A percentile compares a stretch with the other conserved stretches of the same genome.
These are phyloP conservation scores for Auriscalpium microsporum DNA, from an alignment of 768 basidiomycete genomes.

Conservation along the genomic window DNA sequence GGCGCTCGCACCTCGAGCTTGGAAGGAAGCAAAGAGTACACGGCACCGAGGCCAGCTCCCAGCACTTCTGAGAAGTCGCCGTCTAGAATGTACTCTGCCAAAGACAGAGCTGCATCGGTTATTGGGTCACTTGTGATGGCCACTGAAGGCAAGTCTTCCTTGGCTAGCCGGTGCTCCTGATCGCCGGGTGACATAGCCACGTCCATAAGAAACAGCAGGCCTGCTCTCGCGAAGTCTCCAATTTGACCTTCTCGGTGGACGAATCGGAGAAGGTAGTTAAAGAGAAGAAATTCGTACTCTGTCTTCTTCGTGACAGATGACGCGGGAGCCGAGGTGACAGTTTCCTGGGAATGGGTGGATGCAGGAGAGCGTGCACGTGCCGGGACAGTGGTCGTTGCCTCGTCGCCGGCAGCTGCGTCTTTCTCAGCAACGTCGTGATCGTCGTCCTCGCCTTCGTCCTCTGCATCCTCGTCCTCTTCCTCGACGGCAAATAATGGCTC, in stretches of 20 bases:
- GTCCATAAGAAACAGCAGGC: conserved; percentile 90
- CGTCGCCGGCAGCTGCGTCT: conserved; percentile 9
- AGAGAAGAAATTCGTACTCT: conserved; percentile 92
- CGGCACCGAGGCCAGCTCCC: conserved; percentile 85
- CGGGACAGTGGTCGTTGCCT: conserved; percentile 12
- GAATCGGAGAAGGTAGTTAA: conserved; percentile 92
- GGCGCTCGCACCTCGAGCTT: conserved; percentile 68
- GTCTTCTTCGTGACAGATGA: conserved; percentile 47
- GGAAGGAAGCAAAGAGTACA: conserved; percentile 83
- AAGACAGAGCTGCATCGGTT: conserved; percentile 74
- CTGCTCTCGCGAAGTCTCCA: conserved; percentile 88
- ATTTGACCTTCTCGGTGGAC: conserved; percentile 91
- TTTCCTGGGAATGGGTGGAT: conserved; percentile 53
- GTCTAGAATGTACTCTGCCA: conserved; percentile 90
- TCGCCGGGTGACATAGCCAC: conserved; percentile 85
- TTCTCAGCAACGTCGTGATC: conserved; percentile 23
- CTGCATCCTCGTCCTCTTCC: conserved; percentile 62
- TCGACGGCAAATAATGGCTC: conserved; percentile 69
- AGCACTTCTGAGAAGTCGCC: conserved; percentile 99
- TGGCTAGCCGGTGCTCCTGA: conserved; percentile 32
- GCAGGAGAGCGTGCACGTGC: conserved; percentile 32
- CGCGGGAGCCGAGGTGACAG: conserved; percentile 39
- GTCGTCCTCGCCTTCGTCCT: conserved; percentile 42
- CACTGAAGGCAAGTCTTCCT: conserved; percentile 22
- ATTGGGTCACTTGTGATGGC: conserved; percentile 48